These are phyloP conservation scores for Phytophthora fragariaefolia DNA, from an alignment of 352 stramenopile species.

Conservation along the genomic window DNA sequence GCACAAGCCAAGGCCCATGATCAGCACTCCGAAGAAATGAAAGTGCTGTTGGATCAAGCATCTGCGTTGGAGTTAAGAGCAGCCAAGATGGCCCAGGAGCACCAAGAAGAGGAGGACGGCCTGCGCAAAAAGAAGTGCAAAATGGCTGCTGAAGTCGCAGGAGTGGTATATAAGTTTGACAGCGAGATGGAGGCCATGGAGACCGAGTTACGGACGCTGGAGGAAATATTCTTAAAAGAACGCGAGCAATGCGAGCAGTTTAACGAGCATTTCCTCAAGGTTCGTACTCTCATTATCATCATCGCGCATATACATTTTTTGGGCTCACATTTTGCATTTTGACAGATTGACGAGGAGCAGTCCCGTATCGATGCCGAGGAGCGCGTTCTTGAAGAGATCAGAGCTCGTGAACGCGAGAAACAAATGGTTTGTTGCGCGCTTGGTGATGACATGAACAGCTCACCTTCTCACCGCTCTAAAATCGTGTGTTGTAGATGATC, in stretches of 20 bases:
- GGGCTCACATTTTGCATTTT: neutral
- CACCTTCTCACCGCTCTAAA: neutral
- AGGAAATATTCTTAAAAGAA: conserved; percentile 55
- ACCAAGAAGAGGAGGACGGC: conserved; percentile 82
- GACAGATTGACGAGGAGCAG: conserved; percentile 85
- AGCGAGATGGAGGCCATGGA: conserved; percentile 72
- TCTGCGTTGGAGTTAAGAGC: conserved; percentile 59
- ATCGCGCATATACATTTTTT: neutral
- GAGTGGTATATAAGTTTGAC: conserved; percentile 83
- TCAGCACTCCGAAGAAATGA: conserved; percentile 83
- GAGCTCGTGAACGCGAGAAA: conserved; percentile 74
- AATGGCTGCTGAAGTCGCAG: conserved; percentile 70
- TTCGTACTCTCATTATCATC: conserved; percentile 12
- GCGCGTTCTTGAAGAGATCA: conserved; percentile 71
- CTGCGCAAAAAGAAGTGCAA: conserved; percentile 88
- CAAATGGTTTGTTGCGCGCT: conserved; percentile 54
- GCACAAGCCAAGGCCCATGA: conserved; percentile 77
- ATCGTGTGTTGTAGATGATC: conserved; percentile 53
- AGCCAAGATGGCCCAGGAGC: conserved; percentile 77
- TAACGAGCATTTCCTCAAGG: conserved; percentile 86
- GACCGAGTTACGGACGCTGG: conserved; percentile 55
- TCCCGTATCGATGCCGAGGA: conserved; percentile 85
- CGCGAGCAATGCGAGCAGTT: conserved; percentile 68
- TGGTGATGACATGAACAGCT: neutral
- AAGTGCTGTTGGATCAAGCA: conserved; percentile 63